phyloP scores from a whole-genome alignment of 176 grass and related monocot genomes.

The Metroxylon sagu region DNA sequence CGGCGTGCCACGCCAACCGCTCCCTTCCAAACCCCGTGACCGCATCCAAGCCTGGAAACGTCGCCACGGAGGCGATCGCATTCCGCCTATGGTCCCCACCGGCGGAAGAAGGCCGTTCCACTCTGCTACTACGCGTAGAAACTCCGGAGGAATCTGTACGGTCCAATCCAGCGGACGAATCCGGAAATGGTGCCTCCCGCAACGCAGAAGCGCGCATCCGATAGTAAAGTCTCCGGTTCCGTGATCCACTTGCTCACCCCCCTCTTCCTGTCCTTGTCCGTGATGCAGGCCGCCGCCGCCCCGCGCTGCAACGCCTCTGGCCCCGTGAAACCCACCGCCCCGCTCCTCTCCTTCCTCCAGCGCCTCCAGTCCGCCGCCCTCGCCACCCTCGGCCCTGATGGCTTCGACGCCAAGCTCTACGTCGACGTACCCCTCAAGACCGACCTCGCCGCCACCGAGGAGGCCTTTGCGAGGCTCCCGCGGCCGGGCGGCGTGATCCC shows the following conservation, averaged over 20 bases:
- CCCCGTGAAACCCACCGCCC: not conserved
- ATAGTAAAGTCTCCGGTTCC: not conserved
- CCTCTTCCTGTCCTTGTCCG: not conserved
- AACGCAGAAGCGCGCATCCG: too few relatives aligned
- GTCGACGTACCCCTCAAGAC: constrained; percentile 72
- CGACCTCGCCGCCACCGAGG: constrained; percentile 23
- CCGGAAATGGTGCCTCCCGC: too few relatives aligned
- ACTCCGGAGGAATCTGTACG: too few relatives aligned
- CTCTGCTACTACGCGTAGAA: too few relatives aligned
- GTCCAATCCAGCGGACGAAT: too few relatives aligned
- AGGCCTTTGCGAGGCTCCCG: constrained; percentile 33
- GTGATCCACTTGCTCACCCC: not conserved
- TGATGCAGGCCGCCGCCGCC: not conserved
- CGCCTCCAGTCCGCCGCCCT: constrained; percentile 66
- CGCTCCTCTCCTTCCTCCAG: constrained; percentile 60
- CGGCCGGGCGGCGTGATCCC: constrained; percentile 13
- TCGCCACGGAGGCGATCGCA: too few relatives aligned
- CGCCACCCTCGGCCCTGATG: constrained; percentile 22
- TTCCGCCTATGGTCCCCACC: too few relatives aligned
- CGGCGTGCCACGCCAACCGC: too few relatives aligned
- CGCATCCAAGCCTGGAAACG: too few relatives aligned
- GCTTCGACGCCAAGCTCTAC: constrained; percentile 88
- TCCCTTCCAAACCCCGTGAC: too few relatives aligned
- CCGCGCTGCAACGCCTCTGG: not conserved
- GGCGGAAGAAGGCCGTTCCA: too few relatives aligned